Conservation (phyloP, 495 filamentous ascomycete species). For the Stereocaulon alpinum region DNA sequence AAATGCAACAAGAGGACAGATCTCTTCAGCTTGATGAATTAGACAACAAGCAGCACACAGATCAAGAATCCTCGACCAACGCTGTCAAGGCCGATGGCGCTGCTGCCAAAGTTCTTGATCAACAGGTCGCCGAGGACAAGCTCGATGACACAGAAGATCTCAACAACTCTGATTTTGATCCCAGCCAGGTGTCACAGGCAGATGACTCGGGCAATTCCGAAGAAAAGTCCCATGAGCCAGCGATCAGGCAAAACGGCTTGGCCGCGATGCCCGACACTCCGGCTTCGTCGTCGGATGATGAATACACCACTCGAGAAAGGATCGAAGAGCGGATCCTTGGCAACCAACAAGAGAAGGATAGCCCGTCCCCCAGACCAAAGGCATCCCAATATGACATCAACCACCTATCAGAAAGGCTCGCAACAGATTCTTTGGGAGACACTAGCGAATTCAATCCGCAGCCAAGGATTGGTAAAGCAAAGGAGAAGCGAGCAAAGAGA, state of each 20-base stretch:
- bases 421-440: constrained; percentile 20
- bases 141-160: neutral
- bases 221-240: neutral
- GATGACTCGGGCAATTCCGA: neutral
- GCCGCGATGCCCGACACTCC: neutral
- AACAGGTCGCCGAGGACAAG: neutral
- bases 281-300: constrained; percentile 25
- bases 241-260: neutral
- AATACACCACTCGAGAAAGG: constrained; percentile 39
- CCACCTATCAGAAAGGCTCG: constrained; percentile 22
- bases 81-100: neutral
- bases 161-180: neutral
- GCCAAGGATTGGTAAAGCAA: constrained; percentile 72
- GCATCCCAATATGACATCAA: neutral
- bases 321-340: constrained; percentile 29
- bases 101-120: neutral
- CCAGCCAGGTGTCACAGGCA: neutral
- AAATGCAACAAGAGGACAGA: constrained; percentile 73
- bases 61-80: neutral
- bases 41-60: neutral
- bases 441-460: constrained; percentile 18
- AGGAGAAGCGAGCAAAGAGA: constrained; percentile 74
- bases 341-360: neutral
- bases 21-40: constrained; percentile 41
- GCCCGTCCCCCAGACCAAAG: neutral